These are phyloP conservation scores for Phytophthora sp. DNA, from an alignment of 352 stramenopile species.

Conservation along the genomic window DNA sequence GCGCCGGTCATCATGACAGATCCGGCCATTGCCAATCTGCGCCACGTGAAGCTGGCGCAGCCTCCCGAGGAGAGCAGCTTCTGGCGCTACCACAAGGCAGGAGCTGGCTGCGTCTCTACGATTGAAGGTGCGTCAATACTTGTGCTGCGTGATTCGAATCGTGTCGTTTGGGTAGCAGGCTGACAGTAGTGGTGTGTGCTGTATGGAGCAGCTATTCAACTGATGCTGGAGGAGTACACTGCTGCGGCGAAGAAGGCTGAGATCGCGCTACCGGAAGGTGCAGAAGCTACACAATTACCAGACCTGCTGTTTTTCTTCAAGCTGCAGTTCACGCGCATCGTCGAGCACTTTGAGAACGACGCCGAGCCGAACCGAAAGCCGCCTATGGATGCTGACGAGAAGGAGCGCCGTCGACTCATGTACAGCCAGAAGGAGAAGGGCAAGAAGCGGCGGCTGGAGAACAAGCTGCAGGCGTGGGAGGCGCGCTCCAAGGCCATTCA, in stretches of 20 bases:
- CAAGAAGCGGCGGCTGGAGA: constrained; percentile 77
- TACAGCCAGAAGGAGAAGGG: constrained; percentile 80
- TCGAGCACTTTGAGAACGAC: constrained; percentile 64
- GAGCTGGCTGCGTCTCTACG: constrained; percentile 85
- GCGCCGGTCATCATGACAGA: constrained; percentile 76
- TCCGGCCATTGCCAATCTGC: constrained; percentile 53
- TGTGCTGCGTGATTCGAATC: not conserved
- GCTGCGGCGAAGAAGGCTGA: constrained; percentile 41
- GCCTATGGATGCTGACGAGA: constrained; percentile 84
- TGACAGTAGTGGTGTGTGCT: constrained; percentile 1
- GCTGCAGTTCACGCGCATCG: constrained; percentile 73
- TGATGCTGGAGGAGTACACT: constrained; percentile 84
- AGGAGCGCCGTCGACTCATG: constrained; percentile 75
- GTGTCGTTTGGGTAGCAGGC: not conserved
- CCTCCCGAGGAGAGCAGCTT: constrained; percentile 86
- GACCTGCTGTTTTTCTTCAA: constrained; percentile 89
- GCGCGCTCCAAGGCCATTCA: constrained; percentile 55
- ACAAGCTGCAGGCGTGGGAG: constrained; percentile 64
- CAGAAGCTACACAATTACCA: constrained; percentile 45
- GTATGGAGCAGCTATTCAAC: constrained; percentile 66
- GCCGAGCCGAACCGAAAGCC: constrained; percentile 55
- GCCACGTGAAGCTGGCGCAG: constrained; percentile 80
- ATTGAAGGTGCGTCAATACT: constrained; percentile 92
- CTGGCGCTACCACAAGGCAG: constrained; percentile 88
- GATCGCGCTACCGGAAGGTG: constrained; percentile 38